Conservation (phyloP, 1,284 basidiomycete genomes). For the Microbotryum violaceum region DNA sequence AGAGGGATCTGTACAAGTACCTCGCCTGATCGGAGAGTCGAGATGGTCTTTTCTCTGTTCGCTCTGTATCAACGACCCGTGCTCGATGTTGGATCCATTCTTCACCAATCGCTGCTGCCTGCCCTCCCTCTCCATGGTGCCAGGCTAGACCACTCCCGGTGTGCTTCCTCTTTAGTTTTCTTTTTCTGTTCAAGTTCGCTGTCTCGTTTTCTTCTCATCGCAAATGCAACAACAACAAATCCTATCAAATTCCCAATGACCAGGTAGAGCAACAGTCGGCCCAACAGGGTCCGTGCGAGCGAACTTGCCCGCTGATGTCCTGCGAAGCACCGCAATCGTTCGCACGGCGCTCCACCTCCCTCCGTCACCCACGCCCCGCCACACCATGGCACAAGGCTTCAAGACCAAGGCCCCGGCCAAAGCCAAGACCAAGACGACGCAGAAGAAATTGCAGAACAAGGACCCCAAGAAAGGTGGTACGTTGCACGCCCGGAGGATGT, state of each 20-base stretch:
- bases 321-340: too few relatives aligned
- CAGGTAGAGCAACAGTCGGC: not conserved
- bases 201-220: too few relatives aligned
- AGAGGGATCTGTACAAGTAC: conserved; percentile 35
- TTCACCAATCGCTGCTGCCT: not conserved
- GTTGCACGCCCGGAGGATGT: not conserved
- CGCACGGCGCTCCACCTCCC: too few relatives aligned
- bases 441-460: conserved; percentile 21
- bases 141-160: too few relatives aligned
- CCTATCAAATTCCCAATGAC: too few relatives aligned
- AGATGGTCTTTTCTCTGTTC: not conserved
- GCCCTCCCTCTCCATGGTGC: too few relatives aligned
- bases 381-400: conserved; percentile 20
- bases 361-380: not conserved
- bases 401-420: conserved; percentile 20
- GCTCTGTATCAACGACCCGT: not conserved
- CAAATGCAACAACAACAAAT: too few relatives aligned
- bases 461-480: conserved; percentile 24
- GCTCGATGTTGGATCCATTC: not conserved
- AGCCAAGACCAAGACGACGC: conserved; percentile 11
- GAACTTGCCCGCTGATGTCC: not conserved
- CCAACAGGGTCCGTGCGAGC: not conserved
- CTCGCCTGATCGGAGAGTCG: not conserved
- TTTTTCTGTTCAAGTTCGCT: too few relatives aligned
- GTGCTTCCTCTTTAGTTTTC: too few relatives aligned